phyloP scores from a whole-genome alignment of 2,329 filamentous ascomycete species.

The Rutstroemia sp. region DNA sequence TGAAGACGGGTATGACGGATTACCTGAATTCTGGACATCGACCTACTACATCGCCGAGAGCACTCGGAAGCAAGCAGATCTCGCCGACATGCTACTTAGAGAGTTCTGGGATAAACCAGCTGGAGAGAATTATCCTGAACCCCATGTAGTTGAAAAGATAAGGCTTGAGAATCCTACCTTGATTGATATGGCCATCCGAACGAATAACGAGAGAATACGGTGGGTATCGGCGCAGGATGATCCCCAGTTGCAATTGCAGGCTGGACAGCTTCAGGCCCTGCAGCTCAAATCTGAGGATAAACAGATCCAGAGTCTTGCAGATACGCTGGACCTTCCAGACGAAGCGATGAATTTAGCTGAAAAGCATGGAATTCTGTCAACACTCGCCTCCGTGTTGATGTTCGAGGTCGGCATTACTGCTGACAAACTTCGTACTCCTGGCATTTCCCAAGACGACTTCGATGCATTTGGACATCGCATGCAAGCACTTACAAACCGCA shows the following conservation, averaged over 20 bases:
- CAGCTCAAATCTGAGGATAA: slow-evolving; percentile 37
- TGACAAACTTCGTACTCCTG: slow-evolving; percentile 2
- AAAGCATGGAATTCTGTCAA: slow-evolving; percentile 54
- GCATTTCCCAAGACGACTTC: slow-evolving; percentile 9
- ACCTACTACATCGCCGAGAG: slow-evolving; percentile 55
- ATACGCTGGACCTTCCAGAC: slow-evolving; percentile 45
- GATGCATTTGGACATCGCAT: slow-evolving; percentile 5
- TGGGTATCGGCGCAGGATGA: slow-evolving; percentile 49
- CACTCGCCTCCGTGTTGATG: slow-evolving; percentile 44
- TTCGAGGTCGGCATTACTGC: slow-evolving; percentile 16
- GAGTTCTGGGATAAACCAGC: slow-evolving; percentile 28
- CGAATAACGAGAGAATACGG: slow-evolving; percentile 50
- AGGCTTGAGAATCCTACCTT: slow-evolving; percentile 44
- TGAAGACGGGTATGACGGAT: slow-evolving; percentile 53
- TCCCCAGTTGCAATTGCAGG: slow-evolving; percentile 39
- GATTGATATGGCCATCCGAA: slow-evolving; percentile 49
- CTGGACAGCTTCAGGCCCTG: slow-evolving; percentile 37
- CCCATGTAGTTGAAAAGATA: slow-evolving; percentile 35
- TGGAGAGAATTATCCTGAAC: slow-evolving; percentile 22
- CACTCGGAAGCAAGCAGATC: slow-evolving; percentile 50
- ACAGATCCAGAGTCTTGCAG: slow-evolving; percentile 38
- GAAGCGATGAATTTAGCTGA: slow-evolving; percentile 55
- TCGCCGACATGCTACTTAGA: slow-evolving; percentile 33
- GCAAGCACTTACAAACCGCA: slow-evolving; percentile 22
- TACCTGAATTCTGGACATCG: slow-evolving; percentile 85